Conservation (phyloP, 2,329 filamentous ascomycete species). For the Cladosporium sp. region DNA sequence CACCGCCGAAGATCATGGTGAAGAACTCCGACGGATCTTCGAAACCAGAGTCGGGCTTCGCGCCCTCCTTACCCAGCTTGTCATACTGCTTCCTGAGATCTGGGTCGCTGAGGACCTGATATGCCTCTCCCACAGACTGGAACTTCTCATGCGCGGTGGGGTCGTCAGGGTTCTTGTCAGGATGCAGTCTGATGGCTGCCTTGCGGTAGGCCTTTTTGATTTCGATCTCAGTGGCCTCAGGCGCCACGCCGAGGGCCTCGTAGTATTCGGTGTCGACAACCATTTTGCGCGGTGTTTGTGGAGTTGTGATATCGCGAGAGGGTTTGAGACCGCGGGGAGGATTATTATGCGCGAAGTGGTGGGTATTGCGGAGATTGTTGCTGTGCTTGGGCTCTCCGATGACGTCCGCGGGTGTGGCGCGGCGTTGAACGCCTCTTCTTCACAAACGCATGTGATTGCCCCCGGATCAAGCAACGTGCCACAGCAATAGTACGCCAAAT, state of each 20-base stretch:
- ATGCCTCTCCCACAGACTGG: slow-evolving; percentile 70
- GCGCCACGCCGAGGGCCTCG: slow-evolving; percentile 72
- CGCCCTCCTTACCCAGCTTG: slow-evolving; percentile 92
- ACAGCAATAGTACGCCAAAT: not conserved
- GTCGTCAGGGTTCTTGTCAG: slow-evolving; percentile 97
- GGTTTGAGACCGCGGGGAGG: not conserved
- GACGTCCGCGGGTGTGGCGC: not conserved
- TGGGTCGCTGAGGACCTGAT: slow-evolving; percentile 77
- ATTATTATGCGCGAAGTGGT: not conserved
- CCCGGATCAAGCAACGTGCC: not conserved
- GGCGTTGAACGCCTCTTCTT: not conserved
- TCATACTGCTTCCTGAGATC: slow-evolving; percentile 90
- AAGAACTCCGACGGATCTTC: slow-evolving; percentile 96
- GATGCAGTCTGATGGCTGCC: slow-evolving; percentile 85
- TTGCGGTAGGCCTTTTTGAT: slow-evolving; percentile 97
- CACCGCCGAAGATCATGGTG: slow-evolving; percentile 94
- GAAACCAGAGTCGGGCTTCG: slow-evolving; percentile 85
- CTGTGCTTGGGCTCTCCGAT: not conserved
- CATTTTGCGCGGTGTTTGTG: slow-evolving; percentile 51
- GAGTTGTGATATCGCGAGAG: not conserved
- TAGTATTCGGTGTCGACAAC: slow-evolving; percentile 95
- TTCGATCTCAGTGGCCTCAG: slow-evolving; percentile 80
- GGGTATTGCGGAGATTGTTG: slow-evolving; percentile 1
- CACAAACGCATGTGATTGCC: slow-evolving; percentile 7
- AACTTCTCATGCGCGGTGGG: slow-evolving; percentile 91